These are phyloP conservation scores for Tricholoma saponaceum DNA, from an alignment of 768 basidiomycete genomes.

Conservation along the genomic window DNA sequence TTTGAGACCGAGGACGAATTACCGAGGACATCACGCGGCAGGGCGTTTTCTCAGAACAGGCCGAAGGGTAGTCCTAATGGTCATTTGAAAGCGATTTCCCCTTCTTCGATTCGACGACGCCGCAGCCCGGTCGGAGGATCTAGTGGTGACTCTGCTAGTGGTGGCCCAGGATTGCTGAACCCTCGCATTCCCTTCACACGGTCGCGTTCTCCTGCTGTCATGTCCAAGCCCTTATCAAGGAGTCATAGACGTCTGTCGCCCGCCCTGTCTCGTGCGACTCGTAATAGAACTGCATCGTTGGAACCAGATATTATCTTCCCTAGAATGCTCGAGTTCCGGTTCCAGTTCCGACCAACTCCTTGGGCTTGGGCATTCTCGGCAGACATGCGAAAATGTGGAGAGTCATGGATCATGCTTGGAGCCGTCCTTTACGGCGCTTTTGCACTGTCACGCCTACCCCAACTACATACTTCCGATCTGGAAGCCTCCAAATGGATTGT, in stretches of 20 bases:
- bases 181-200: conserved; percentile 56
- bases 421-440: conserved; percentile 55
- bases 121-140: conserved; percentile 31
- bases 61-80: conserved; percentile 18
- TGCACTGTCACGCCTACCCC: conserved; percentile 38
- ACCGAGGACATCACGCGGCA: conserved; percentile 37
- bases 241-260: conserved; percentile 37
- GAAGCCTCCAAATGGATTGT: conserved; percentile 42
- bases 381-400: conserved; percentile 58
- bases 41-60: conserved; percentile 30
- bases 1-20: conserved; percentile 55
- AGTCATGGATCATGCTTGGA: conserved; percentile 60
- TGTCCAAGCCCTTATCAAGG: conserved; percentile 28
- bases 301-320: conserved; percentile 41
- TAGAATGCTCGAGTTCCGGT: conserved; percentile 37
- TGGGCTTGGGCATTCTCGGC: conserved; percentile 47
- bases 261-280: conserved; percentile 37
- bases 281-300: conserved; percentile 24
- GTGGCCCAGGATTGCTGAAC: conserved; percentile 25
- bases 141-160: conserved; percentile 35
- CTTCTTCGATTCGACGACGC: conserved; percentile 24
- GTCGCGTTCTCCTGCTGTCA: conserved; percentile 63
- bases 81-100: conserved; percentile 18
- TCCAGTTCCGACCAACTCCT: conserved; percentile 40
- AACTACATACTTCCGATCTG: conserved; percentile 15